Evolutionary conservation across 768 basidiomycete species (phyloP).

Genomic region (Kockovaella imperatae): DNA sequence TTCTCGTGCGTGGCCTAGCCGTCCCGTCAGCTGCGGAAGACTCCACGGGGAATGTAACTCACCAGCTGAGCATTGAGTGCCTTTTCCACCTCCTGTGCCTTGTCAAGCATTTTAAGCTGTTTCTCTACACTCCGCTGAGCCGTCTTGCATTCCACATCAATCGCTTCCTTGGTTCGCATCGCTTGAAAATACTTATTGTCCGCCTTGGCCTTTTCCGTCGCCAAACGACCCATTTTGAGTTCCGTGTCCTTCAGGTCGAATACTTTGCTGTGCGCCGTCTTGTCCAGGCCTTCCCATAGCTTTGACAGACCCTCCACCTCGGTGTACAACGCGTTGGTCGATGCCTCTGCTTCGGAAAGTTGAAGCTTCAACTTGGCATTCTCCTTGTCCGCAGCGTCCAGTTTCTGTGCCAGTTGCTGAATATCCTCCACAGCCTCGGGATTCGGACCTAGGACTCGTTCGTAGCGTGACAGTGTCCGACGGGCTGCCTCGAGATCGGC

Average conservation of each 20-base stretch:
- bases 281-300: slow-evolving; percentile 77
- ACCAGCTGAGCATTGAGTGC: slow-evolving; percentile 57
- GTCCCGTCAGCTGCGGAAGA: slow-evolving; percentile 22
- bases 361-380: slow-evolving; percentile 57
- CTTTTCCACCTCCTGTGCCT: slow-evolving; percentile 58
- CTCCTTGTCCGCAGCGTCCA: slow-evolving; percentile 64
- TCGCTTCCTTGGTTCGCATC: slow-evolving; percentile 79
- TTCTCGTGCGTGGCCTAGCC: slow-evolving; percentile 42
- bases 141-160: slow-evolving; percentile 66
- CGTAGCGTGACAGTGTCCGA: slow-evolving; percentile 49
- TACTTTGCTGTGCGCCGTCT: slow-evolving; percentile 72
- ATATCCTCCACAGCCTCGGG: slow-evolving; percentile 54
- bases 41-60: slow-evolving; percentile 46
- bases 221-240: slow-evolving; percentile 58
- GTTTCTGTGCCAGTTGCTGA: slow-evolving; percentile 50
- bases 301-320: slow-evolving; percentile 80
- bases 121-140: slow-evolving; percentile 55
- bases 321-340: slow-evolving; percentile 66
- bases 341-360: slow-evolving; percentile 58
- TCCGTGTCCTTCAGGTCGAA: slow-evolving; percentile 71
- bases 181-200: slow-evolving; percentile 90
- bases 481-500: slow-evolving; percentile 15
- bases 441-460: slow-evolving; percentile 55
- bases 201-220: slow-evolving; percentile 84
- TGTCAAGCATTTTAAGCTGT: slow-evolving; percentile 60